Conservation (phyloP, 2,329 filamentous ascomycete species). For the Sclerotinia trifoliorum region DNA sequence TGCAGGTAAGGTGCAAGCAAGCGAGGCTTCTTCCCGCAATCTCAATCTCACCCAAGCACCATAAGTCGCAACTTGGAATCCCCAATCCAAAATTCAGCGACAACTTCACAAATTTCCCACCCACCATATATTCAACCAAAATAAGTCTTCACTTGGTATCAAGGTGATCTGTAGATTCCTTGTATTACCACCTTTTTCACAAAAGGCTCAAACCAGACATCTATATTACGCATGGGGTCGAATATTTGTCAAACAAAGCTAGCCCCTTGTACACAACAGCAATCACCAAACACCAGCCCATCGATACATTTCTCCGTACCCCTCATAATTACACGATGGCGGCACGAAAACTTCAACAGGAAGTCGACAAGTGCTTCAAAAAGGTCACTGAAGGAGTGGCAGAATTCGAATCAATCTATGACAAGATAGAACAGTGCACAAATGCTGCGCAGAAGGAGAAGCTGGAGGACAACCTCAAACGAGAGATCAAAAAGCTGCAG, state of each 20-base stretch:
- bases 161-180: constrained; percentile 21
- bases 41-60: constrained; percentile 16
- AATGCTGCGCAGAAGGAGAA: constrained; percentile 98
- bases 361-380: constrained; percentile 99
- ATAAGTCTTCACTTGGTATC: constrained; percentile 6
- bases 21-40: constrained; percentile 22
- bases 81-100: constrained; percentile 2
- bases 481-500: constrained; percentile 99
- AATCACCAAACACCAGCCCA: constrained; percentile 29
- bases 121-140: not conserved
- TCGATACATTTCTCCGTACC: constrained; percentile 24
- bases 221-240: constrained; percentile 34
- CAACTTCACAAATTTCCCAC: not conserved
- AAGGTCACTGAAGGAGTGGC: constrained; percentile 91
- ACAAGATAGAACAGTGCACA: constrained; percentile 91
- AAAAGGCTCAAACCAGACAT: constrained; percentile 14
- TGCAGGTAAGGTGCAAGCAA: constrained; percentile 24
- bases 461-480: constrained; percentile 95
- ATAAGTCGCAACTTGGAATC: constrained; percentile 15
- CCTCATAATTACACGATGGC: constrained; percentile 64
- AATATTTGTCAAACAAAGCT: constrained; percentile 31
- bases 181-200: constrained; percentile 24
- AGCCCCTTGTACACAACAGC: constrained; percentile 36
- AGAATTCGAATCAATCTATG: constrained; percentile 92
- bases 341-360: constrained; percentile 92